Evolutionary conservation across 2,329 filamentous ascomycete species (phyloP).

Genomic region (Pseudocercospora fijiensis): DNA sequence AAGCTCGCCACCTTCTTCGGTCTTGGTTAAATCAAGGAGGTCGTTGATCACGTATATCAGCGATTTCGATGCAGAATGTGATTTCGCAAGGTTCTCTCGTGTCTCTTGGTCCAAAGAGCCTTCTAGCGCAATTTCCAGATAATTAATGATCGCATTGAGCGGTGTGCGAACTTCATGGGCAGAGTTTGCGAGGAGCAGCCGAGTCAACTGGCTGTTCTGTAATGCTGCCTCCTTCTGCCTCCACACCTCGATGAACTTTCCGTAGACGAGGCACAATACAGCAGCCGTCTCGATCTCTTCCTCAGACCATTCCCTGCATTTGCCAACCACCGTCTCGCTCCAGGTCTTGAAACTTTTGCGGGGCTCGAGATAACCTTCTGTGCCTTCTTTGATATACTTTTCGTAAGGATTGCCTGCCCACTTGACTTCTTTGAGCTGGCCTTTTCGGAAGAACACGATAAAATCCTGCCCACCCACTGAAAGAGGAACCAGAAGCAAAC

Average conservation of each 20-base stretch:
- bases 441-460: conserved; percentile 84
- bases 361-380: conserved; percentile 72
- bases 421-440: conserved; percentile 72
- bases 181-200: conserved; percentile 77
- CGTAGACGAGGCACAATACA: conserved; percentile 83
- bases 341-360: conserved; percentile 76
- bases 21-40: conserved; percentile 81
- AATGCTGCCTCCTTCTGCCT: conserved; percentile 82
- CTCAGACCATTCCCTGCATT: conserved; percentile 83
- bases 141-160: conserved; percentile 91
- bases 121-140: conserved; percentile 85
- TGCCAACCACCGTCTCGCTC: conserved; percentile 77
- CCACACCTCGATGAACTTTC: conserved; percentile 90
- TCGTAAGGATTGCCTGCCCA: conserved; percentile 88
- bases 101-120: conserved; percentile 77
- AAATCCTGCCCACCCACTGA: conserved; percentile 76
- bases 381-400: conserved; percentile 70
- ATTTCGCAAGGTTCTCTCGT: conserved; percentile 77
- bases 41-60: conserved; percentile 94
- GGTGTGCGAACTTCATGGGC: conserved; percentile 90
- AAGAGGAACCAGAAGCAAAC: conserved; percentile 77
- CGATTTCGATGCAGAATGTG: conserved; percentile 88
- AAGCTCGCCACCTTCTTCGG: conserved; percentile 75
- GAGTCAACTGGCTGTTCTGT: conserved; percentile 77
- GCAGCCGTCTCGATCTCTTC: conserved; percentile 87